These are phyloP conservation scores for Onygenales sp. DNA, from an alignment of 2,329 filamentous ascomycete genomes.

Conservation along the genomic window DNA sequence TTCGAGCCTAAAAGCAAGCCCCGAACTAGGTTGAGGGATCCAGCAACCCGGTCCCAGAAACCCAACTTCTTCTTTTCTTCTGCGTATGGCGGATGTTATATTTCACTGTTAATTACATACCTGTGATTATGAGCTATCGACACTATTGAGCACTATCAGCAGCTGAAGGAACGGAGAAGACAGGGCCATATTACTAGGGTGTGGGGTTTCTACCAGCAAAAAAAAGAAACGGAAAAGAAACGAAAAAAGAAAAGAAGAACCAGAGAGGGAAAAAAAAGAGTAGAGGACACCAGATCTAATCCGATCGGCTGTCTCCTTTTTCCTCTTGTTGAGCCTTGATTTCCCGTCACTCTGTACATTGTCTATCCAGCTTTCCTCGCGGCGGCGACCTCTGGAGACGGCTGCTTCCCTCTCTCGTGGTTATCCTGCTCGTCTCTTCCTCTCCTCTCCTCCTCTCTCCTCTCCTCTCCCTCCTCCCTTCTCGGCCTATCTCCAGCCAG, in stretches of 20 bases:
- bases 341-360: conserved; percentile 13
- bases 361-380: conserved; percentile 6
- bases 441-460: conserved; percentile 3
- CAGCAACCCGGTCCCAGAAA: too few relatives aligned
- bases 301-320: not conserved
- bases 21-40: too few relatives aligned
- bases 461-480: not conserved
- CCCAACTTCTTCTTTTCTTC: too few relatives aligned
- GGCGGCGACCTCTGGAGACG: conserved; percentile 11
- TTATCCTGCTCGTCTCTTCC: conserved; percentile 14
- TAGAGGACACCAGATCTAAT: conserved; percentile 1
- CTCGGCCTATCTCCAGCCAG: not conserved
- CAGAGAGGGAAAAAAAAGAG: not conserved
- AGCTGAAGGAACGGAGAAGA: too few relatives aligned
- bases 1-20: too few relatives aligned
- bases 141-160: too few relatives aligned
- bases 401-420: conserved; percentile 15
- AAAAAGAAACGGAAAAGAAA: not conserved
- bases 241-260: not conserved
- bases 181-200: too few relatives aligned
- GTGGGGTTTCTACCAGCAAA: not conserved
- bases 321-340: conserved; percentile 6
- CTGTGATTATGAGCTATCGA: too few relatives aligned
- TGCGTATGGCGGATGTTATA: too few relatives aligned
- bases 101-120: too few relatives aligned